phyloP scores from a whole-genome alignment of 2,329 filamentous ascomycete species.

The Aureobasidium sp. region DNA sequence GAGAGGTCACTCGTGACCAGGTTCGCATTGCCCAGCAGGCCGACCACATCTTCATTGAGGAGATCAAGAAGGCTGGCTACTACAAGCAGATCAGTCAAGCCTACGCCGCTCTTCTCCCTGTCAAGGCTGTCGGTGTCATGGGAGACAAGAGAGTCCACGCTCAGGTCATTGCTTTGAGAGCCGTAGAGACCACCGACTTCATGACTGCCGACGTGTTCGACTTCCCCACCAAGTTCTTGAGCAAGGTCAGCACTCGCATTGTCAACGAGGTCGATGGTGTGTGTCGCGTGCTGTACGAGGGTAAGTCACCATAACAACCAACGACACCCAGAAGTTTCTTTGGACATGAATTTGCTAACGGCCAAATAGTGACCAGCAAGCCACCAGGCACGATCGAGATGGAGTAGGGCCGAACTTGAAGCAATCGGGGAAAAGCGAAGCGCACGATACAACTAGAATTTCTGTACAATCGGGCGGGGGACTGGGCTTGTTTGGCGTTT shows the following conservation, averaged over 20 bases:
- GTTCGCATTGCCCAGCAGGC: constrained; percentile 73
- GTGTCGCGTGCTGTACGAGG: constrained; percentile 63
- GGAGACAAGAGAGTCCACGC: constrained; percentile 64
- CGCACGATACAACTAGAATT: constrained; percentile 7
- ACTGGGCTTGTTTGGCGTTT: constrained; percentile 1
- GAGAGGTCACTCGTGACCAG: constrained; percentile 73
- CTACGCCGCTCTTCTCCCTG: constrained; percentile 60
- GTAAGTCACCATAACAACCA: constrained; percentile 35
- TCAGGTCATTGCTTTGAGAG: constrained; percentile 55
- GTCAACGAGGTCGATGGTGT: constrained; percentile 71
- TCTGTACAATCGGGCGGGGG: background rate
- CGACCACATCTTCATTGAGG: constrained; percentile 69
- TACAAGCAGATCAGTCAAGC: constrained; percentile 67
- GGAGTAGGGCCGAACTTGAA: constrained; percentile 44
- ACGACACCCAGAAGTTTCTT: background rate
- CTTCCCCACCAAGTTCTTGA: constrained; percentile 59
- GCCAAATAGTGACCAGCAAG: constrained; percentile 51
- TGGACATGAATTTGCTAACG: constrained; percentile 16
- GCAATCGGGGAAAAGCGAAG: constrained; percentile 8
- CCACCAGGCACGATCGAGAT: constrained; percentile 68
- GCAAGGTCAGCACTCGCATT: constrained; percentile 59
- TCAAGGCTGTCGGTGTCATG: constrained; percentile 60
- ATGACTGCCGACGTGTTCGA: constrained; percentile 69
- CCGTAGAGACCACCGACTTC: constrained; percentile 59
- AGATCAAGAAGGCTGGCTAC: constrained; percentile 64